Conservation (phyloP, 2,329 filamentous ascomycete species). For the Aspergillus ibericus region DNA sequence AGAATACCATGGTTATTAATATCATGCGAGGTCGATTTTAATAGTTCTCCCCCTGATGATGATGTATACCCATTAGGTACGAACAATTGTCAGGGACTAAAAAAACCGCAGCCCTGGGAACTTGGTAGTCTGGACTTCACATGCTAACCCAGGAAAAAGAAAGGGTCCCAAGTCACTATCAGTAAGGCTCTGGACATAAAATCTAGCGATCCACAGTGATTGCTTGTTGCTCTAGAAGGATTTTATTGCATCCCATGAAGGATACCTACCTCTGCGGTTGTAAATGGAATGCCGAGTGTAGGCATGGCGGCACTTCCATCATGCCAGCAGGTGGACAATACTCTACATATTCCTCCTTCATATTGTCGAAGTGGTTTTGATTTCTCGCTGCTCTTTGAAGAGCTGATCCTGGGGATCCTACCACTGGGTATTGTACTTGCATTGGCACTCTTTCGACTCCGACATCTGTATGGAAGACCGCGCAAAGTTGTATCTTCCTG, state of each 20-base stretch:
- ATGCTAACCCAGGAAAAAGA: not conserved
- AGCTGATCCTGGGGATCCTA: slow-evolving; percentile 41
- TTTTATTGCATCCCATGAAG: not conserved
- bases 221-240: not conserved
- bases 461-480: slow-evolving; percentile 35
- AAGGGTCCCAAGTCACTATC: not conserved
- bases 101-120: not conserved
- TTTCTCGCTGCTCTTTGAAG: slow-evolving; percentile 50
- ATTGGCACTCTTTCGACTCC: slow-evolving; percentile 35
- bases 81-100: not conserved
- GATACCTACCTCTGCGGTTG: slow-evolving; percentile 10
- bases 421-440: slow-evolving; percentile 39
- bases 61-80: not conserved
- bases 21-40: not conserved
- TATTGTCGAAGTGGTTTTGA: slow-evolving; percentile 44
- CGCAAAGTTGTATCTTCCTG: slow-evolving; percentile 37
- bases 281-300: slow-evolving; percentile 21
- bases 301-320: slow-evolving; percentile 29
- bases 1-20: not conserved
- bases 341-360: slow-evolving; percentile 33
- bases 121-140: not conserved
- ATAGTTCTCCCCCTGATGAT: not conserved
- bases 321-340: slow-evolving; percentile 38
- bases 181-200: not conserved
- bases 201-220: not conserved